phyloP scores from a whole-genome alignment of 305 asterid species.

The Andrographis paniculata region DNA sequence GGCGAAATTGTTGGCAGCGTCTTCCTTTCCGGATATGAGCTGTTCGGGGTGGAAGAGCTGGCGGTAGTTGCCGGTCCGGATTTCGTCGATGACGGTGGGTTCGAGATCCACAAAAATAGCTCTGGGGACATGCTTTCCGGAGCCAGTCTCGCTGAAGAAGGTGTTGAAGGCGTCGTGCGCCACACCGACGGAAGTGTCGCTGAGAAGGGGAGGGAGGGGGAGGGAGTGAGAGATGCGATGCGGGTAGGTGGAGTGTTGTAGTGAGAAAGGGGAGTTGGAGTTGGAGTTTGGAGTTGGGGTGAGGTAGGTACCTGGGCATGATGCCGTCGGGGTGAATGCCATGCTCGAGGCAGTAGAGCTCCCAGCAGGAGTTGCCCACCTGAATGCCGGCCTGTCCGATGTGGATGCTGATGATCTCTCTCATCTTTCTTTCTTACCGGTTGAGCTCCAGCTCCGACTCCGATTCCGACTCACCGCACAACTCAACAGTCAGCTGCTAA shows the following conservation, averaged over 20 bases:
- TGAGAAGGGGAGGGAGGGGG: conserved; percentile 14
- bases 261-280: no score
- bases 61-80: conserved; percentile 50
- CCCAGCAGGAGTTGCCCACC: conserved; percentile 82
- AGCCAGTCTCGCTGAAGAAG: conserved; percentile 58
- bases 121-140: conserved; percentile 61
- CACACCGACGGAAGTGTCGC: conserved; percentile 37
- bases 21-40: conserved; percentile 64
- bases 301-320: conserved; percentile 57
- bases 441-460: no score
- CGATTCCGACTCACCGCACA: no score
- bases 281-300: no score
- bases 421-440: no score
- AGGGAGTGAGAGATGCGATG: background rate
- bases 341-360: no score
- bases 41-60: conserved; percentile 71
- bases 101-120: conserved; percentile 62
- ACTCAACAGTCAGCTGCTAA: no score
- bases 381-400: conserved; percentile 80
- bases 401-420: conserved; percentile 64
- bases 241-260: background rate
- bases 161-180: conserved; percentile 66
- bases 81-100: conserved; percentile 60
- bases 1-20: conserved; percentile 69
- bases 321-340: conserved; percentile 66